phyloP scores from a whole-genome alignment of 2,329 filamentous ascomycete species.

The Alternaria triticimaculans region DNA sequence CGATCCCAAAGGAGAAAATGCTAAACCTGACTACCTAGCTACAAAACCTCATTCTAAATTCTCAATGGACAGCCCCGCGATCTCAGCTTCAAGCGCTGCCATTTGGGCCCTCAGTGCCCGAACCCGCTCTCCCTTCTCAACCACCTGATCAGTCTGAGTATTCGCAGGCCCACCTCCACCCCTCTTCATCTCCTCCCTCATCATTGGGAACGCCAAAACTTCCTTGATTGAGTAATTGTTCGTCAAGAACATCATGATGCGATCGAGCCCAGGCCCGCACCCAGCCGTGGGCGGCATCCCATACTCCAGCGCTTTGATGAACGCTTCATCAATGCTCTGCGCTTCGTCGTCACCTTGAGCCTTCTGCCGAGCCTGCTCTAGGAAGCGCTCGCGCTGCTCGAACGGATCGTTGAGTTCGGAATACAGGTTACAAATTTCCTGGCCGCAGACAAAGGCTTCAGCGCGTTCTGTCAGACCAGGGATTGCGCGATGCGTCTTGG shows the following conservation, averaged over 20 bases:
- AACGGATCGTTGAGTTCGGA: conserved; percentile 98
- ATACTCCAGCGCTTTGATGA: conserved; percentile 88
- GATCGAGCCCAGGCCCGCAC: conserved; percentile 95
- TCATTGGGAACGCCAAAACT: conserved; percentile 94
- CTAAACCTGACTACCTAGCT: not conserved
- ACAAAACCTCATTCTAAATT: not conserved
- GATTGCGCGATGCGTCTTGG: conserved; percentile 87
- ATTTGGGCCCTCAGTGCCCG: not conserved
- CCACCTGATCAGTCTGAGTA: not conserved
- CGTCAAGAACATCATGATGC: conserved; percentile 93
- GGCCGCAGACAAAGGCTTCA: conserved; percentile 95
- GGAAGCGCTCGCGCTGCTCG: conserved; percentile 77
- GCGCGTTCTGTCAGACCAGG: conserved; percentile 92
- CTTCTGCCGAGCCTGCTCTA: conserved; percentile 93
- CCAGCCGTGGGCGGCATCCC: conserved; percentile 89
- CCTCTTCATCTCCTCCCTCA: conserved; percentile 70
- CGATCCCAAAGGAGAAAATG: not conserved
- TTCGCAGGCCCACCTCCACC: not conserved
- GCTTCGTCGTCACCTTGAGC: conserved; percentile 96
- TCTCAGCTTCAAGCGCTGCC: not conserved
- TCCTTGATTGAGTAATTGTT: conserved; percentile 97
- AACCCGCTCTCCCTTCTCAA: not conserved
- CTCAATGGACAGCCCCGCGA: not conserved
- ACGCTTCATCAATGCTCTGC: conserved; percentile 93
- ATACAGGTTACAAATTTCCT: conserved; percentile 96